phyloP scores from a whole-genome alignment of 805 yeast species.

The Starmerella cellae region DNA sequence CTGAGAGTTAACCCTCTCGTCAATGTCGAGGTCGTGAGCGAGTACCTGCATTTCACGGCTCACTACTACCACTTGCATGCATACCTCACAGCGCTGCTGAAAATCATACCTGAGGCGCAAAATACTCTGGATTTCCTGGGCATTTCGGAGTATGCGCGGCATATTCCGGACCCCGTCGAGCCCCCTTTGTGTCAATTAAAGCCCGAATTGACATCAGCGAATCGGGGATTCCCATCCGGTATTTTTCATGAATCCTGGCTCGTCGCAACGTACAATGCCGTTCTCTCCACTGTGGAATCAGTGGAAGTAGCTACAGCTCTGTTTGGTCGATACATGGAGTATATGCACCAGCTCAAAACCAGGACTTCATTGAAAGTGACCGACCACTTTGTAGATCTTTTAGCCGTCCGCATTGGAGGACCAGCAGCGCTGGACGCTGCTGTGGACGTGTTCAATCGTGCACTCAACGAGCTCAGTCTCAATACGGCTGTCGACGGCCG shows the following conservation, averaged over 20 bases:
- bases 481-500: slow-evolving; percentile 9
- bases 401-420: slow-evolving; percentile 9
- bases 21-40: slow-evolving; percentile 18
- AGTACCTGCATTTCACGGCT: slow-evolving; percentile 20
- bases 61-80: slow-evolving; percentile 18
- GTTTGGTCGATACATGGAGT: slow-evolving; percentile 14
- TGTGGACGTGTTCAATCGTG: slow-evolving; percentile 14
- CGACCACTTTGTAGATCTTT: slow-evolving; percentile 22
- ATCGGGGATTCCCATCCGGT: slow-evolving; percentile 3
- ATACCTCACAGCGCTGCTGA: slow-evolving; percentile 13
- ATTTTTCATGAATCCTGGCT: slow-evolving; percentile 20
- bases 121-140: slow-evolving; percentile 15
- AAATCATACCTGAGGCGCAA: slow-evolving; percentile 17
- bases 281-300: slow-evolving; percentile 18
- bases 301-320: slow-evolving; percentile 11
- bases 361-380: slow-evolving; percentile 10
- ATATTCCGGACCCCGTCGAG: slow-evolving; percentile 1
- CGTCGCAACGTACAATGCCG: slow-evolving; percentile 21
- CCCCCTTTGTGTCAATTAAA: neutral
- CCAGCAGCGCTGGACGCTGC: slow-evolving; percentile 16
- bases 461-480: slow-evolving; percentile 12
- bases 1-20: slow-evolving; percentile 12
- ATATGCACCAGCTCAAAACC: neutral
- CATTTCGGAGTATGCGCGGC: slow-evolving; percentile 5
- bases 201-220: neutral